These are phyloP conservation scores for Acacia concinna DNA, from an alignment of 331 rosid genomes.

Conservation along the genomic window DNA sequence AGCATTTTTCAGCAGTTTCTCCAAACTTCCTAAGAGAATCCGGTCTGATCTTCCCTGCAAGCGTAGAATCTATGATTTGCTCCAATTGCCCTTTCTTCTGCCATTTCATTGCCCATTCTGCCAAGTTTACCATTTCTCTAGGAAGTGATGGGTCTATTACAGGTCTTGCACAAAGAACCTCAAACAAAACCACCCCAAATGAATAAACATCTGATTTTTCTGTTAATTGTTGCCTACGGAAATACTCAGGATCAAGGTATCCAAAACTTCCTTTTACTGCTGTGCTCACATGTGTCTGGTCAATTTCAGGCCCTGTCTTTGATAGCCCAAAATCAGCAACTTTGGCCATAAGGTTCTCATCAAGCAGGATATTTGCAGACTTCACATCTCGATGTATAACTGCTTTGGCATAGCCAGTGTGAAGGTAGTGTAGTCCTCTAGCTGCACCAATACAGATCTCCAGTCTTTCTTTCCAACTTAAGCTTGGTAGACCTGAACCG, in stretches of 20 bases:
- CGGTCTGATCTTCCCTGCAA: conserved; percentile 67
- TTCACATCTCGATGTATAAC: conserved; percentile 90
- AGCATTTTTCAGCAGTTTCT: conserved; percentile 87
- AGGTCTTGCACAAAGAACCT: conserved; percentile 83
- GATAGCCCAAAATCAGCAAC: conserved; percentile 95
- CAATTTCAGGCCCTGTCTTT: conserved; percentile 80
- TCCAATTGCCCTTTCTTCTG: conserved; percentile 74
- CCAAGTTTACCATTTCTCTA: conserved; percentile 87
- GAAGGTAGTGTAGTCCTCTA: conserved; percentile 91
- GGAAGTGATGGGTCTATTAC: conserved; percentile 83
- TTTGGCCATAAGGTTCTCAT: conserved; percentile 90
- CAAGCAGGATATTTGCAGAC: conserved; percentile 85
- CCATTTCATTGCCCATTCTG: conserved; percentile 93
- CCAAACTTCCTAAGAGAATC: conserved; percentile 84
- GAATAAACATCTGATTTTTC: conserved; percentile 92
- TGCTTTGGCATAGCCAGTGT: conserved; percentile 76
- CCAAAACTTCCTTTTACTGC: conserved; percentile 95
- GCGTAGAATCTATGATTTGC: conserved; percentile 67
- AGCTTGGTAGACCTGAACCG: conserved; percentile 65
- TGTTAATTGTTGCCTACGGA: conserved; percentile 79
- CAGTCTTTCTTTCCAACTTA: conserved; percentile 82
- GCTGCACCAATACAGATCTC: conserved; percentile 88
- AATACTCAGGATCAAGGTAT: conserved; percentile 88
- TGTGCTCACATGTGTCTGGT: conserved; percentile 89
- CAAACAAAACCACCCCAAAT: conserved; percentile 82